phyloP scores from a whole-genome alignment of 805 yeast species.

The Naumovozyma dairenensis region DNA sequence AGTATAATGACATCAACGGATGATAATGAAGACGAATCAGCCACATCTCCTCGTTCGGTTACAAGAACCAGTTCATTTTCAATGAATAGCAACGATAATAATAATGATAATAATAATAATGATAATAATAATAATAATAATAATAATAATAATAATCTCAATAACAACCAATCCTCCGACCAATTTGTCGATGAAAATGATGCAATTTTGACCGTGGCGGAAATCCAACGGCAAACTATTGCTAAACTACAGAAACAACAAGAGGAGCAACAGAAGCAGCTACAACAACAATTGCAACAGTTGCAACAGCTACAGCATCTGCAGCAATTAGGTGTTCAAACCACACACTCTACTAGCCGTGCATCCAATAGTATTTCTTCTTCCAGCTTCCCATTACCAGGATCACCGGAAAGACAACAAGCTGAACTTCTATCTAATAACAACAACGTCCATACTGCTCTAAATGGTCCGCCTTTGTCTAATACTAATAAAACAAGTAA shows the following conservation, averaged over 20 bases:
- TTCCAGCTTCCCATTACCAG: not conserved
- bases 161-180: too few relatives aligned
- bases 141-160: not conserved
- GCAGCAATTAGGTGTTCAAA: constrained; percentile 10
- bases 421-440: too few relatives aligned
- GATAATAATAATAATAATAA: not conserved
- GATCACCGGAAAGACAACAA: not conserved
- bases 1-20: not conserved
- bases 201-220: too few relatives aligned
- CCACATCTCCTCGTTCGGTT: not conserved
- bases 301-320: constrained; percentile 21
- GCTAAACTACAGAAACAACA: constrained; percentile 21
- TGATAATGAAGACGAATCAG: not conserved
- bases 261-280: constrained; percentile 2
- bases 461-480: too few relatives aligned
- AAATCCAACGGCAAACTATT: not conserved
- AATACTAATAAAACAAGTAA: constrained; percentile 1
- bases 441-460: too few relatives aligned
- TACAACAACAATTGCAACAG: constrained; percentile 15
- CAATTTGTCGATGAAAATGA: too few relatives aligned
- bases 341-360: too few relatives aligned
- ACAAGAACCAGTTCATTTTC: not conserved
- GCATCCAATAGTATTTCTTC: not conserved
- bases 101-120: not conserved
- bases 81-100: not conserved